phyloP scores from a whole-genome alignment of 345 rosid genomes.

The Corchorus olitorius region DNA sequence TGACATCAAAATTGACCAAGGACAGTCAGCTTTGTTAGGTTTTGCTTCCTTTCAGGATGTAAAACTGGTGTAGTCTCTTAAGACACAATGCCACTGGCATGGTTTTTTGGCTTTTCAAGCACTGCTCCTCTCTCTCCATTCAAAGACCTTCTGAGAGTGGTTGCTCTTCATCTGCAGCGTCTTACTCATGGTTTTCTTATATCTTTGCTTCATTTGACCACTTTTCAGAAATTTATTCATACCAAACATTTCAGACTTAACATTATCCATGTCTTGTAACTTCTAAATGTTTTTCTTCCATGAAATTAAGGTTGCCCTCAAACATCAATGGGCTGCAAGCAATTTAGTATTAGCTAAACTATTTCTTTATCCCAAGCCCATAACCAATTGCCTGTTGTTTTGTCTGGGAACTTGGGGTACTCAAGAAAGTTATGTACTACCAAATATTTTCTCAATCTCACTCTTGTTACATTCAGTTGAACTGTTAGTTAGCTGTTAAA shows the following conservation, averaged over 20 bases:
- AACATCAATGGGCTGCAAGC: not conserved
- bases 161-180: not conserved
- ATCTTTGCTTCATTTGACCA: not conserved
- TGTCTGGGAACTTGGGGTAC: not conserved
- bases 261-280: not conserved
- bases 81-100: not conserved
- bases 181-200: not conserved
- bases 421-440: not conserved
- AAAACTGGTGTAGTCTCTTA: not conserved
- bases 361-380: not conserved
- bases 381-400: not conserved
- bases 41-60: not conserved
- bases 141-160: not conserved
- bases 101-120: not conserved
- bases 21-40: not conserved
- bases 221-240: not conserved
- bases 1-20: not conserved
- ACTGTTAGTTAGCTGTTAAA: not conserved
- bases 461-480: not conserved
- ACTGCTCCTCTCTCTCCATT: not conserved
- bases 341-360: constrained; percentile 4
- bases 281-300: not conserved
- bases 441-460: not conserved
- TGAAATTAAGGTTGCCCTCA: not conserved
- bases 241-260: not conserved